Conservation (phyloP, 352 stramenopile species). For the Phytophthora sojae region DNA sequence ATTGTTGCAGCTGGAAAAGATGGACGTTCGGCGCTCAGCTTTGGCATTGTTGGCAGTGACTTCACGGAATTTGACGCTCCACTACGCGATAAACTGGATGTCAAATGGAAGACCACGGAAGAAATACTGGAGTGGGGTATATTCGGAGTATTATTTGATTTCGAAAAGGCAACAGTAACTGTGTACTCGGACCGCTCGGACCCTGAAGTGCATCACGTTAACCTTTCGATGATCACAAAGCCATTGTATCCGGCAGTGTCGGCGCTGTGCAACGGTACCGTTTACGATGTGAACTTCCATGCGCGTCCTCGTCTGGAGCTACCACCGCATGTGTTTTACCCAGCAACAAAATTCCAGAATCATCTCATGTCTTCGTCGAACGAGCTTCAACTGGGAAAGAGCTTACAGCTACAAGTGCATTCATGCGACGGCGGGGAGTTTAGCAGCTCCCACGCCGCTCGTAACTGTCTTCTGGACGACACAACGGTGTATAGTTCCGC, state of each 20-base stretch:
- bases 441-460: slow-evolving; percentile 68
- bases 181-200: slow-evolving; percentile 62
- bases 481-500: slow-evolving; percentile 83
- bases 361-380: slow-evolving; percentile 54
- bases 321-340: slow-evolving; percentile 47
- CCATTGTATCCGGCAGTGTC: slow-evolving; percentile 69
- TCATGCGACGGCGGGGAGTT: slow-evolving; percentile 86
- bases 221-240: slow-evolving; percentile 40
- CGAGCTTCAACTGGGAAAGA: slow-evolving; percentile 79
- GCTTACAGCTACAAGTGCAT: slow-evolving; percentile 68
- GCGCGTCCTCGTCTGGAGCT: slow-evolving; percentile 59
- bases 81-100: slow-evolving; percentile 38
- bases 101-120: slow-evolving; percentile 51
- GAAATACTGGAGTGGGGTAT: slow-evolving; percentile 43
- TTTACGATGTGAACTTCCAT: slow-evolving; percentile 80
- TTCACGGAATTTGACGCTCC: slow-evolving; percentile 34
- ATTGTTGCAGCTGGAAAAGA: slow-evolving; percentile 60
- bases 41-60: slow-evolving; percentile 61
- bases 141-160: slow-evolving; percentile 86
- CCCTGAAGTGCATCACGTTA: slow-evolving; percentile 44
- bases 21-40: slow-evolving; percentile 52
- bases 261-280: slow-evolving; percentile 69
- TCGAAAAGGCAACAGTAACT: slow-evolving; percentile 62
- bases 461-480: slow-evolving; percentile 83
- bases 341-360: slow-evolving; percentile 46